These are phyloP conservation scores for Monilinia aucupariae DNA, from an alignment of 2,329 filamentous ascomycete species.

Conservation along the genomic window DNA sequence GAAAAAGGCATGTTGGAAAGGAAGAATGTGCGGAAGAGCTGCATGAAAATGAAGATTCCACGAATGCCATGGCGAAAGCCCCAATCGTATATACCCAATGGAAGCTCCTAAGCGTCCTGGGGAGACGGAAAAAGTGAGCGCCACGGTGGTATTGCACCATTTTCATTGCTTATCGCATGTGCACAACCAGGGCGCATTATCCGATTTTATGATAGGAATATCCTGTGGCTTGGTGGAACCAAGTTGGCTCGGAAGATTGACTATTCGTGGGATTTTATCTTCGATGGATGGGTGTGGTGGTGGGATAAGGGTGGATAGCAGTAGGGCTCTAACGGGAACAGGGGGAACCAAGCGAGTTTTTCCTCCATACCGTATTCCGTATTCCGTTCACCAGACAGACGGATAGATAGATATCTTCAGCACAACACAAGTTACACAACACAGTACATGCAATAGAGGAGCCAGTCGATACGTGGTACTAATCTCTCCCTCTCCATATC, in stretches of 20 bases:
- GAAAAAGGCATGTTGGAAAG: conserved; percentile 4
- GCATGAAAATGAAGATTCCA: neutral
- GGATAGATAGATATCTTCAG: too few species aligned
- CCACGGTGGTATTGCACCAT: conserved; percentile 8
- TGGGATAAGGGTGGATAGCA: neutral
- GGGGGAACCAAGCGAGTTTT: neutral
- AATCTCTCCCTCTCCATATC: too few species aligned
- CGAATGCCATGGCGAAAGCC: neutral
- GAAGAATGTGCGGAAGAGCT: neutral
- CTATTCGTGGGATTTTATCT: neutral
- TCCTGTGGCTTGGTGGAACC: neutral
- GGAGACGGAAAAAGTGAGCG: neutral
- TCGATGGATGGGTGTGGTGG: too few species aligned
- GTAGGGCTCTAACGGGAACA: neutral
- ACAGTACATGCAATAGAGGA: too few species aligned
- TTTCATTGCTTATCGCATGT: conserved; percentile 1
- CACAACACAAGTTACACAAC: too few species aligned
- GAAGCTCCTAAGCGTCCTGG: neutral
- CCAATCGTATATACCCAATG: neutral
- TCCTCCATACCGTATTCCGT: too few species aligned
- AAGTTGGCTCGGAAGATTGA: neutral
- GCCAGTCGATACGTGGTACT: too few species aligned
- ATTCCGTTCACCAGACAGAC: too few species aligned
- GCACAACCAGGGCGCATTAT: too few species aligned
- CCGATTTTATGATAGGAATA: neutral